phyloP scores from a whole-genome alignment of 176 grass and related monocot genomes.

The Zoysia japonica region DNA sequence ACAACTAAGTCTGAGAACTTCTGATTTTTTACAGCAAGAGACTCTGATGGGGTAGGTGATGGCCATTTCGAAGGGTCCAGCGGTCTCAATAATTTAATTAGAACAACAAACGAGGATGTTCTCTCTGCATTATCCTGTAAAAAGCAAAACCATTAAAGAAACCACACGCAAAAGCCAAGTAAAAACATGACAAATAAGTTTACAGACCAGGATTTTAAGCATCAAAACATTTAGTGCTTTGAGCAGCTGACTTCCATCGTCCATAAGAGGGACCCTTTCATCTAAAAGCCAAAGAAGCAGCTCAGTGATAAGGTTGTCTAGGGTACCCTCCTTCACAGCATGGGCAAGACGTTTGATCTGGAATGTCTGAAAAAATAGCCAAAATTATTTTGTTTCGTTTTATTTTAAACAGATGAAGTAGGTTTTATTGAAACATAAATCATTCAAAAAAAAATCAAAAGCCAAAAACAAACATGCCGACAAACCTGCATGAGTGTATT shows the following conservation, averaged over 20 bases:
- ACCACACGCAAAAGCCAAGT: slow-evolving; percentile 32
- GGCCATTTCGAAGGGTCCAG: slow-evolving; percentile 94
- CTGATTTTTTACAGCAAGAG: slow-evolving; percentile 83
- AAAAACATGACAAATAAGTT: neutral
- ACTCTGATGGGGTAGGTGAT: slow-evolving; percentile 52
- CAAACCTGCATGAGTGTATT: slow-evolving; percentile 99
- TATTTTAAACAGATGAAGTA: slow-evolving; percentile 22
- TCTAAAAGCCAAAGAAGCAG: slow-evolving; percentile 99
- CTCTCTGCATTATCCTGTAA: slow-evolving; percentile 94
- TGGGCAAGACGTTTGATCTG: slow-evolving; percentile 95
- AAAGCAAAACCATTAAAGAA: slow-evolving; percentile 36
- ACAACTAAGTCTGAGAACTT: slow-evolving; percentile 99
- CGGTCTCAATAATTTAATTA: slow-evolving; percentile 90
- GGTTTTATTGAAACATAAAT: slow-evolving; percentile 20
- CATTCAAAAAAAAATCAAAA: slow-evolving; percentile 3
- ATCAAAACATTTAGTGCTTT: slow-evolving; percentile 98
- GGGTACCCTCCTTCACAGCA: slow-evolving; percentile 85
- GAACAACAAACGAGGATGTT: slow-evolving; percentile 91
- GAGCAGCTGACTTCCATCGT: slow-evolving; percentile 95
- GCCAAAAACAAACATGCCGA: neutral
- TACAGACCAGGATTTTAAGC: slow-evolving; percentile 95
- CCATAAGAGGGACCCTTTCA: slow-evolving; percentile 97
- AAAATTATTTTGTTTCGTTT: neutral
- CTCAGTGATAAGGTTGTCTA: slow-evolving; percentile 97
- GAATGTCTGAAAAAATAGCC: slow-evolving; percentile 54